A percentile compares a stretch with the other conserved stretches of the same genome.
Conservation (phyloP, 192 early-diverging fungal genomes). For the Linnemannia schmuckeri region DNA sequence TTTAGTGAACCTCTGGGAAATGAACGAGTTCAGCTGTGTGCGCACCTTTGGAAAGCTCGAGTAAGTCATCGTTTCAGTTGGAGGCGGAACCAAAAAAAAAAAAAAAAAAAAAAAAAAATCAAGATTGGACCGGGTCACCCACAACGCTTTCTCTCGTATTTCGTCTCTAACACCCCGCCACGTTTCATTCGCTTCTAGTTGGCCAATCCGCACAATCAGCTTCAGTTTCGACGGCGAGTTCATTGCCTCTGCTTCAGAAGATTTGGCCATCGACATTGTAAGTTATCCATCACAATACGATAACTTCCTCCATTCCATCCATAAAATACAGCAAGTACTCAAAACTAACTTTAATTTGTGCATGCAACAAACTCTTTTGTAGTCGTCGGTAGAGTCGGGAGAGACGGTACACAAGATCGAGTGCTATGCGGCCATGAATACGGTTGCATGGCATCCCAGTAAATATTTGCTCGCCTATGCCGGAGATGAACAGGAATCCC, state of each 20-base stretch:
- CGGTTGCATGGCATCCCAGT: slow-evolving; percentile 84
- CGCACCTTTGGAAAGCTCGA: slow-evolving; percentile 76
- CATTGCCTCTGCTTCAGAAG: slow-evolving; percentile 82
- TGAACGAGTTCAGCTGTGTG: slow-evolving; percentile 72
- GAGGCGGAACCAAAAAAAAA: too few relatives aligned
- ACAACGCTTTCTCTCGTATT: too few relatives aligned
- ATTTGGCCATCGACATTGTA: slow-evolving; percentile 83
- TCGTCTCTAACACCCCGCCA: too few relatives aligned
- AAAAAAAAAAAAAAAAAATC: too few relatives aligned
- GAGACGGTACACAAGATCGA: slow-evolving; percentile 77
- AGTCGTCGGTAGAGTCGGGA: slow-evolving; percentile 81
- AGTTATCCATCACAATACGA: slow-evolving; percentile 18
- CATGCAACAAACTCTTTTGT: slow-evolving; percentile 6
- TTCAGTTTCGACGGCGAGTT: slow-evolving; percentile 86
- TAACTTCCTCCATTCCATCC: not conserved
- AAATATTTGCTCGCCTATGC: slow-evolving; percentile 85
- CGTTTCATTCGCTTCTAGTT: slow-evolving; percentile 52
- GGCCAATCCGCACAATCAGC: slow-evolving; percentile 82
- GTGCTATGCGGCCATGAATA: slow-evolving; percentile 77
- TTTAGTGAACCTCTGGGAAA: slow-evolving; percentile 81
- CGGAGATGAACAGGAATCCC: slow-evolving; percentile 71
- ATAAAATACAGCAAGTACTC: not conserved
- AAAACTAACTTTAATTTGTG: not conserved
- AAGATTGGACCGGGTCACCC: too few relatives aligned
- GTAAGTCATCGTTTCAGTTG: slow-evolving; percentile 55